Conservation (phyloP, 2,329 filamentous ascomycete genomes). For the Reticulascus tulasneorum region DNA sequence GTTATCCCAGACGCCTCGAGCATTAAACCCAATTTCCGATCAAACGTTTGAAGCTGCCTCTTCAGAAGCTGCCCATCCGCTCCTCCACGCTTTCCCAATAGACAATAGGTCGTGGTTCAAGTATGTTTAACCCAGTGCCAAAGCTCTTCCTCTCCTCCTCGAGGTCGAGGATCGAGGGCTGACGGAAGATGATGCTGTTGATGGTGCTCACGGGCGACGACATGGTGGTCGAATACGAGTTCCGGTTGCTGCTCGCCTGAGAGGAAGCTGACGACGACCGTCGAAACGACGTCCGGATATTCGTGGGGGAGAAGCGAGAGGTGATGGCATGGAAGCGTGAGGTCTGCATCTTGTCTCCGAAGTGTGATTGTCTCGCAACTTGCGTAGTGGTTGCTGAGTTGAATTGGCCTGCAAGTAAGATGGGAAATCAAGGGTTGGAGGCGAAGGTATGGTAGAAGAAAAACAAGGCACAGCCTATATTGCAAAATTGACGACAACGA, state of each 20-base stretch:
- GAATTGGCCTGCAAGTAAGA: background rate
- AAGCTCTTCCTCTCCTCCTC: constrained; percentile 55
- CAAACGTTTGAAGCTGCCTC: too few species aligned
- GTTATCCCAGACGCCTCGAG: background rate
- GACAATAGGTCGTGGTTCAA: constrained; percentile 59
- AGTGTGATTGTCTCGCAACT: background rate
- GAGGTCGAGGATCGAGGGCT: constrained; percentile 52
- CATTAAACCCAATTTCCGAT: background rate
- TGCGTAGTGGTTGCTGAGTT: background rate
- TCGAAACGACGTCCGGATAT: constrained; percentile 49
- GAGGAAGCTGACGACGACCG: constrained; percentile 45
- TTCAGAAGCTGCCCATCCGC: constrained; percentile 45
- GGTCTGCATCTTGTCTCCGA: constrained; percentile 41
- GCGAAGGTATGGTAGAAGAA: constrained; percentile 5
- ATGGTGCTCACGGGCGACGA: constrained; percentile 46
- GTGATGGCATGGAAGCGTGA: constrained; percentile 47
- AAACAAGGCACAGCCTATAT: constrained; percentile 27
- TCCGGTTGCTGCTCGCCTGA: constrained; percentile 33
- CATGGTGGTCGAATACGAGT: constrained; percentile 39
- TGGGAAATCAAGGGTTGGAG: background rate
- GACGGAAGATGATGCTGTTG: constrained; percentile 56
- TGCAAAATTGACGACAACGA: constrained; percentile 20
- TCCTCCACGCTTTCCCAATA: constrained; percentile 63
- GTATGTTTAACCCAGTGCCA: constrained; percentile 48
- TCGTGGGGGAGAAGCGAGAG: constrained; percentile 45